Evolutionary conservation across 176 grass and related monocot species (phyloP).

Genomic region (Chloris gayana): DNA sequence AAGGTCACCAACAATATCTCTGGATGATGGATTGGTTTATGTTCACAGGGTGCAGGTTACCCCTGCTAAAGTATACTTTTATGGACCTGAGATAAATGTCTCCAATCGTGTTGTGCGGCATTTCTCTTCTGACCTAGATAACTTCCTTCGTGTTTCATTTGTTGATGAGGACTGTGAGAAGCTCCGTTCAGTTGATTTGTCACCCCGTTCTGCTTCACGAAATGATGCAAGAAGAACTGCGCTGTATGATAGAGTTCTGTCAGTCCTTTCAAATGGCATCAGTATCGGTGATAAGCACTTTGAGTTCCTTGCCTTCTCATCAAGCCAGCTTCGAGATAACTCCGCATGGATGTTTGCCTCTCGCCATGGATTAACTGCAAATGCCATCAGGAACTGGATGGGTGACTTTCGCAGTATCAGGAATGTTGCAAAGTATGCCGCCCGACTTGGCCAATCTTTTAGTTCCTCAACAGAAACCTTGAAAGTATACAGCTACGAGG

Average conservation of each 20-base stretch:
- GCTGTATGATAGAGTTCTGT: slow-evolving; percentile 71
- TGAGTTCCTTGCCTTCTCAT: slow-evolving; percentile 96
- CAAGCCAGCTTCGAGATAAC: slow-evolving; percentile 91
- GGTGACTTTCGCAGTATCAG: slow-evolving; percentile 68
- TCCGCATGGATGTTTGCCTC: slow-evolving; percentile 97
- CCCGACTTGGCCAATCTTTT: slow-evolving; percentile 90
- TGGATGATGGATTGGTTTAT: slow-evolving; percentile 79
- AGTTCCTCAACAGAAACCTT: slow-evolving; percentile 87
- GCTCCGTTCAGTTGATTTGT: slow-evolving; percentile 74
- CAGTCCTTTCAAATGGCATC: slow-evolving; percentile 73
- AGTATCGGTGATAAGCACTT: slow-evolving; percentile 77
- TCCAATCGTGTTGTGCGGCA: slow-evolving; percentile 82
- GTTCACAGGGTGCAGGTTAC: slow-evolving; percentile 85
- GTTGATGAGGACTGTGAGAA: slow-evolving; percentile 87
- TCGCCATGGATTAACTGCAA: slow-evolving; percentile 50
- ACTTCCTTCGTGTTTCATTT: slow-evolving; percentile 88
- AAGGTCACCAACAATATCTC: slow-evolving; percentile 47
- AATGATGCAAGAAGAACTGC: slow-evolving; percentile 46
- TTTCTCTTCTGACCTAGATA: slow-evolving; percentile 59
- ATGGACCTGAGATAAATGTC: slow-evolving; percentile 87
- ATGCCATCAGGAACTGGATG: slow-evolving; percentile 79
- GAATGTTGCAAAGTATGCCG: slow-evolving; percentile 97
- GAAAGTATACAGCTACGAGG: slow-evolving; percentile 50
- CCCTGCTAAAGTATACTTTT: slow-evolving; percentile 90
- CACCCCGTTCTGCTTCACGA: slow-evolving; percentile 48